Base-by-base conservation (phyloP, 169 alveolate species). In the Cytauxzoon felis region DNA sequence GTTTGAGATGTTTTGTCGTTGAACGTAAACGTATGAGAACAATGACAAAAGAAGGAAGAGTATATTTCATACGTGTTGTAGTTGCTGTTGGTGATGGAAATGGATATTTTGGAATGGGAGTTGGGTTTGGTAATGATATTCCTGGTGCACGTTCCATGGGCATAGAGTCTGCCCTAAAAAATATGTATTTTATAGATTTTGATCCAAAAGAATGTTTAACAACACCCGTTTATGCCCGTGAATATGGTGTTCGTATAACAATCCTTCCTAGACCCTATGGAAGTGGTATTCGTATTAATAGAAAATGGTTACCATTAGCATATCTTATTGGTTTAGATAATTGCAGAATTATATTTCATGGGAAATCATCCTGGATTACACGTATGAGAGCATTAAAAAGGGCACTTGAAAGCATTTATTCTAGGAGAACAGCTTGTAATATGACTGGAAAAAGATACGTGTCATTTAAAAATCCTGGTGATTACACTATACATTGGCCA, bases 11-110 rank as follows among this genome's bases (percentile, higher is more conserved):
- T n/a, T 80, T 76, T 47, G 80, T 86, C 24, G 64, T 86, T 47
- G 88, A 80, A 42, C 81, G 78, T 32, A 80, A 79, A 26, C 48
- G 89, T 13, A 86, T 80, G 88, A 79, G 83, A 60, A 80, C 87
- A 64, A 86, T 86, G 91, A 80, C 91, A 8, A 86, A 81, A 41
- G 91, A 80, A 49, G 91, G 91, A 7, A 60, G 91, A 26, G 89
- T 86, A 27, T 86, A 86, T 51, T 86, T 80, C 62, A 53, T 80
- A 60, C 81, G 91, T 36, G 81, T 80, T 13, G 72, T 86, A 18
- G 79, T 70, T 21, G 83, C 87, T 13, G 82, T 86, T 7, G 91
- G 91, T 11, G 85, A 86, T 47, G 91, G 91, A 8, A 73, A 75
- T 34, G 91, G 91, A 1, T 84, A 80, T 18, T 80, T 80, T 50